Evolutionary conservation across 495 filamentous ascomycete species (phyloP).

Genomic region (Penicillium psychrofluorescens): DNA sequence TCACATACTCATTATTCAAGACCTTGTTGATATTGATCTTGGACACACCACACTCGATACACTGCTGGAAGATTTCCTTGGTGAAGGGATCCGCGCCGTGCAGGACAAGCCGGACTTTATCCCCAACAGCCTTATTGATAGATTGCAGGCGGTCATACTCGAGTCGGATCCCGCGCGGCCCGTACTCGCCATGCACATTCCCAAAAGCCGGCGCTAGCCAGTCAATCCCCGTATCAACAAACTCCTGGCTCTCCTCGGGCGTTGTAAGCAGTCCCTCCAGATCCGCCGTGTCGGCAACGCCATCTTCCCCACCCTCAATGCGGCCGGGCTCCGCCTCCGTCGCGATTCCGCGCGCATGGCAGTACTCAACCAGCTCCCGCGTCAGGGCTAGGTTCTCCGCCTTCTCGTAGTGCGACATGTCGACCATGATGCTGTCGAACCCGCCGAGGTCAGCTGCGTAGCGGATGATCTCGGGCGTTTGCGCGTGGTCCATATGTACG

Average conservation of each 20-base stretch:
- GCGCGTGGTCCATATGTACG: constrained; percentile 72
- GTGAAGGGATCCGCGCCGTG: constrained; percentile 75
- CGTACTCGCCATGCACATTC: constrained; percentile 81
- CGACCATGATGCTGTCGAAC: constrained; percentile 79
- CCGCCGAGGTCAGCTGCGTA: constrained; percentile 56
- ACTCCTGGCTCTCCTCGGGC: constrained; percentile 66
- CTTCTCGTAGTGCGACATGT: constrained; percentile 78
- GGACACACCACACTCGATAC: constrained; percentile 62
- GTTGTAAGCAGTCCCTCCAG: constrained; percentile 71
- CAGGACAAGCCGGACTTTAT: constrained; percentile 59
- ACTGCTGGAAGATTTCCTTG: constrained; percentile 57
- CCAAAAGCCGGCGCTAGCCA: constrained; percentile 81
- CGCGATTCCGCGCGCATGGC: constrained; percentile 67
- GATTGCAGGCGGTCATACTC: constrained; percentile 62
- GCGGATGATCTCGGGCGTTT: constrained; percentile 63
- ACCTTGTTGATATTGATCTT: constrained; percentile 84
- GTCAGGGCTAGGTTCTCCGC: constrained; percentile 71
- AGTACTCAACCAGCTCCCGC: constrained; percentile 61
- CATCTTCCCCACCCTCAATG: constrained; percentile 82
- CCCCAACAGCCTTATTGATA: constrained; percentile 56
- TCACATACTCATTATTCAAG: constrained; percentile 63
- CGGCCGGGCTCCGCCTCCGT: constrained; percentile 76
- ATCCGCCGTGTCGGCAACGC: constrained; percentile 68
- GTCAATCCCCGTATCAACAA: constrained; percentile 73
- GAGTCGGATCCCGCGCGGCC: constrained; percentile 61